phyloP scores from a whole-genome alignment of 345 rosid genomes.

The Rhizophora apiculata region DNA sequence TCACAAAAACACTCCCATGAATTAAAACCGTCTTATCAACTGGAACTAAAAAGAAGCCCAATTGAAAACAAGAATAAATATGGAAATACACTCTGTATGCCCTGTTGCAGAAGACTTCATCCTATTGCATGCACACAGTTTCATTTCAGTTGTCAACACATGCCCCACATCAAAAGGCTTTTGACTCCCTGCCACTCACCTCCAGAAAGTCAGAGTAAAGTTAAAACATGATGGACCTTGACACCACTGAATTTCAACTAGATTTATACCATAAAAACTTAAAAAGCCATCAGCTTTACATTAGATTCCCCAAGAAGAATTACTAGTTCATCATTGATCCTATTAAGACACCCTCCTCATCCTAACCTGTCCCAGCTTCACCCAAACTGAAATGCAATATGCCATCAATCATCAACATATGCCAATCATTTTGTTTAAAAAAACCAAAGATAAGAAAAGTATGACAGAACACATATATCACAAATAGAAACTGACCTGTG shows the following conservation, averaged over 20 bases:
- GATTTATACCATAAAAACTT: not conserved
- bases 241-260: not conserved
- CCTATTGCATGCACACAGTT: not conserved
- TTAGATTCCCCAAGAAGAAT: not conserved
- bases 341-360: not conserved
- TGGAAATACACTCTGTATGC: not conserved
- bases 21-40: not conserved
- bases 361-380: not conserved
- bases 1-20: not conserved
- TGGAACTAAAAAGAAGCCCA: not conserved
- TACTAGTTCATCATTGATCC: not conserved
- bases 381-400: conserved; percentile 2
- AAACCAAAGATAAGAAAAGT: not conserved
- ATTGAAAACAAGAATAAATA: not conserved
- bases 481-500: conserved; percentile 62
- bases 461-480: conserved; percentile 14
- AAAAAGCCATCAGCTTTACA: not conserved
- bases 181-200: not conserved
- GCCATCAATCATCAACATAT: not conserved
- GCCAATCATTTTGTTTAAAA: not conserved
- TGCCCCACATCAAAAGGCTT: not conserved
- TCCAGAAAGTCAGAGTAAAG: not conserved
- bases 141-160: too few species aligned
- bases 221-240: not conserved
- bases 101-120: not conserved